Percentiles rank a stretch among this genome's conserved stretches.
These are phyloP conservation scores for Mycena galopus DNA, from an alignment of 768 basidiomycete species.

Conservation along the genomic window DNA sequence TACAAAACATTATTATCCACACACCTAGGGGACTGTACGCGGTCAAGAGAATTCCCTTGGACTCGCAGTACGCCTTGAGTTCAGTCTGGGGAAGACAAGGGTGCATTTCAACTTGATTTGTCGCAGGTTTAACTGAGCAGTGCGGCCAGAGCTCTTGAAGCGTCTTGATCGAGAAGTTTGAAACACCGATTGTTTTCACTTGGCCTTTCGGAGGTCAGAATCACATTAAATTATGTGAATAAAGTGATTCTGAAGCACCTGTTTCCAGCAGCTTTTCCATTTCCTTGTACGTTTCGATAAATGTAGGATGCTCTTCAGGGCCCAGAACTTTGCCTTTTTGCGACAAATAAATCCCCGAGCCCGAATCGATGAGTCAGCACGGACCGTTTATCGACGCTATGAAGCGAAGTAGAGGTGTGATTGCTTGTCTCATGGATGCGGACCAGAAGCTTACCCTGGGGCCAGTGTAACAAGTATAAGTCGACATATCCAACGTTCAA, in stretches of 20 bases:
- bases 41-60: constrained; percentile 62
- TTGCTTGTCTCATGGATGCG: not conserved
- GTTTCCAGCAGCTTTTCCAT: constrained; percentile 48
- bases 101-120: constrained; percentile 71
- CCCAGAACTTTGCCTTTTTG: constrained; percentile 21
- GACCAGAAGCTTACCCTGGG: constrained; percentile 28
- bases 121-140: constrained; percentile 61
- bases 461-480: constrained; percentile 50
- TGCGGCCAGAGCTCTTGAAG: constrained; percentile 55
- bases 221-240: constrained; percentile 22
- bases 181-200: constrained; percentile 66
- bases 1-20: too few relatives aligned
- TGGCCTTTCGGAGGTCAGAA: constrained; percentile 48
- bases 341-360: not conserved
- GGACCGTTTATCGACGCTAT: constrained; percentile 16
- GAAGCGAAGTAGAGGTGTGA: not conserved
- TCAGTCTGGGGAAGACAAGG: constrained; percentile 68
- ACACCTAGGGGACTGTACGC: constrained; percentile 34
- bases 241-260: constrained; percentile 39
- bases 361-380: not conserved
- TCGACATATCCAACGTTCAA: constrained; percentile 60
- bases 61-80: constrained; percentile 61
- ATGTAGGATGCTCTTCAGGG: constrained; percentile 44
- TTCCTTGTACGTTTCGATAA: constrained; percentile 46
- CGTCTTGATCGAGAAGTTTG: constrained; percentile 67